Evolutionary conservation across 768 basidiomycete genomes (phyloP).

Genomic region (Hypholoma sublateritium): DNA sequence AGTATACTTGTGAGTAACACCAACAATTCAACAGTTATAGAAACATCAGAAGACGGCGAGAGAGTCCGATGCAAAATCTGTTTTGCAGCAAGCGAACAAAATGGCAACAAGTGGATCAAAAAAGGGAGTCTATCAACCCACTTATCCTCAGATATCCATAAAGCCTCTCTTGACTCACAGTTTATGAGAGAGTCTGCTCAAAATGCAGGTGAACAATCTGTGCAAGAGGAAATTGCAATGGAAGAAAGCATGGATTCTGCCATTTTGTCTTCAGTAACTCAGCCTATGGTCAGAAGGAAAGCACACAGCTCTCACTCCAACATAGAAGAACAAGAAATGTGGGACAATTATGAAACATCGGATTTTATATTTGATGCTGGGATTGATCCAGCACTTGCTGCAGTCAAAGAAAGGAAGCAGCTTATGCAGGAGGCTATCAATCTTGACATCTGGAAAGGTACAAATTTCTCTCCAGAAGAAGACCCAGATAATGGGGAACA

Average conservation of each 20-base stretch:
- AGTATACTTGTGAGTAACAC: no score
- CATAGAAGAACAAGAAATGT: no score
- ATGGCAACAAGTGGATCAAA: background rate
- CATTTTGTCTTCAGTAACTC: conserved; percentile 1
- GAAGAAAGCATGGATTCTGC: background rate
- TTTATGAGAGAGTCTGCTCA: background rate
- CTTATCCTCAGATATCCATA: conserved; percentile 1
- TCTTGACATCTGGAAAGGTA: conserved; percentile 5
- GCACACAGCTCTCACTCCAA: no score
- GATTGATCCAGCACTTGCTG: conserved; percentile 12
- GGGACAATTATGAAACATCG: background rate
- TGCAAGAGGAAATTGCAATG: background rate
- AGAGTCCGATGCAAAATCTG: conserved; percentile 5
- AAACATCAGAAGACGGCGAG: background rate
- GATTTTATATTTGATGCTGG: conserved; percentile 11
- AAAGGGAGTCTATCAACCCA: background rate
- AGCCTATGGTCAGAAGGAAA: no score
- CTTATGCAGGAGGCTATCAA: conserved; percentile 8
- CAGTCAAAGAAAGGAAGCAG: conserved; percentile 13
- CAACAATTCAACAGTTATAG: no score
- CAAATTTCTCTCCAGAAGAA: background rate
- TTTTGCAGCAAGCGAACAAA: background rate
- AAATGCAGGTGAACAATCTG: background rate
- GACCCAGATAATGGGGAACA: background rate
- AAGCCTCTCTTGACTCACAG: background rate